Evolutionary conservation across 1,284 basidiomycete genomes (phyloP).

Genomic region (Ceratobasidium sp.): DNA sequence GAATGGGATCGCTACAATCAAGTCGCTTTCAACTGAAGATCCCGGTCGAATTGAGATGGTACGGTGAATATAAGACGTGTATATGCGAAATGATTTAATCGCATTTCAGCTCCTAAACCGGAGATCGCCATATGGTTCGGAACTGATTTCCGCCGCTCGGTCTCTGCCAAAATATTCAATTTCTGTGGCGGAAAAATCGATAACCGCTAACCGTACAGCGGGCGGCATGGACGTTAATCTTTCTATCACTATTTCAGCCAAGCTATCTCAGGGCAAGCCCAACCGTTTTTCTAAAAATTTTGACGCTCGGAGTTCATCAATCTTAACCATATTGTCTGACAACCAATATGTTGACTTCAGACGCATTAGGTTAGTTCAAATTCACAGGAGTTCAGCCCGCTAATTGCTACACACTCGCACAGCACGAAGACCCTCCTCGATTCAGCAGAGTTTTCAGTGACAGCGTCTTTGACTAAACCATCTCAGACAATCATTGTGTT

Average conservation of each 20-base stretch:
- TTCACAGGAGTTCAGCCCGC: neutral
- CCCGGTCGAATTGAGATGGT: slow-evolving; percentile 64
- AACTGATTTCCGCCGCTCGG: slow-evolving; percentile 64
- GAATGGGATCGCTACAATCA: slow-evolving; percentile 70
- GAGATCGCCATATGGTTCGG: slow-evolving; percentile 72
- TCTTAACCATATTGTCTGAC: slow-evolving; percentile 78
- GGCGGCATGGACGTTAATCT: slow-evolving; percentile 64
- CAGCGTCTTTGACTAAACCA: slow-evolving; percentile 67
- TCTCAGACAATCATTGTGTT: slow-evolving; percentile 72
- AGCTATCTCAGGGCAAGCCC: slow-evolving; percentile 52
- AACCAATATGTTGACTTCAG: slow-evolving; percentile 75
- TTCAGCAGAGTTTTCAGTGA: slow-evolving; percentile 64
- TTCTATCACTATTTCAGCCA: slow-evolving; percentile 62
- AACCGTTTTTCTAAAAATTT: slow-evolving; percentile 54
- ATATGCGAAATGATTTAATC: slow-evolving; percentile 34
- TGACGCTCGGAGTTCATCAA: slow-evolving; percentile 64
- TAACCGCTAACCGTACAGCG: slow-evolving; percentile 55
- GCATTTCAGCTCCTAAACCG: slow-evolving; percentile 70
- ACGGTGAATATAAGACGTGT: slow-evolving; percentile 51
- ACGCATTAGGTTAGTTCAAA: slow-evolving; percentile 65
- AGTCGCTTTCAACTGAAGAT: slow-evolving; percentile 61
- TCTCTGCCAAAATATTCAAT: slow-evolving; percentile 71
- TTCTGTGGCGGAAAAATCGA: slow-evolving; percentile 56
- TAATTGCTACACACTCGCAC: neutral
- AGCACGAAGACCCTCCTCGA: slow-evolving; percentile 71